Conservation (phyloP, 202 grass and related monocot genomes). For the Zizania palustris region DNA sequence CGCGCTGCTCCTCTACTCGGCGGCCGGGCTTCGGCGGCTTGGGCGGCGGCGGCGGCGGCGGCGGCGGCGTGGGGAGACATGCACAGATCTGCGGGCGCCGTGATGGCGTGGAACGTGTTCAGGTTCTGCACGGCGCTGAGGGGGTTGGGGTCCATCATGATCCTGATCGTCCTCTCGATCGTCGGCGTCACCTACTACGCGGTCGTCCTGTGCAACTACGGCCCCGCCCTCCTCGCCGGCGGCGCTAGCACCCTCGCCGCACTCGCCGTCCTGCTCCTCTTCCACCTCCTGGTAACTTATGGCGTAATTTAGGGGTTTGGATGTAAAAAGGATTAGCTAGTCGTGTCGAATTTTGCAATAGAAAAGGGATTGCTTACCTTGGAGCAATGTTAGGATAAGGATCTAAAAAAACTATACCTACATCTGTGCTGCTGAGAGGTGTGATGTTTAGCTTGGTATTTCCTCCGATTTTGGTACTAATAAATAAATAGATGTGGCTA, state of each 20-base stretch:
- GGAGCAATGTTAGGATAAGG: conserved; percentile 7
- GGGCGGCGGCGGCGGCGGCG: not conserved
- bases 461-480: not conserved
- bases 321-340: not conserved
- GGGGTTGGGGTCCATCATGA: conserved; percentile 81
- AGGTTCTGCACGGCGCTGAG: conserved; percentile 91
- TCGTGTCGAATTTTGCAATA: not conserved
- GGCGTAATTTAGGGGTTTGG: not conserved
- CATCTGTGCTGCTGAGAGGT: conserved; percentile 23
- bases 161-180: conserved; percentile 71
- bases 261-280: conserved; percentile 66
- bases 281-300: conserved; percentile 71
- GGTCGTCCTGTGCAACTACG: conserved; percentile 87
- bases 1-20: not conserved
- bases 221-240: conserved; percentile 59
- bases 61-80: conserved; percentile 37
- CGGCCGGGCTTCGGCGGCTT: not conserved
- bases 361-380: not conserved
- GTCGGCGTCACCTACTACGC: conserved; percentile 84
- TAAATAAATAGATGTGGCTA: not conserved
- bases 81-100: conserved; percentile 84
- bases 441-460: not conserved
- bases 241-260: conserved; percentile 50
- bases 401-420: not conserved
- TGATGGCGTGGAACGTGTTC: conserved; percentile 97